Evolutionary conservation across 176 grass and related monocot species (phyloP).

Genomic region (Oryza glaberrima): DNA sequence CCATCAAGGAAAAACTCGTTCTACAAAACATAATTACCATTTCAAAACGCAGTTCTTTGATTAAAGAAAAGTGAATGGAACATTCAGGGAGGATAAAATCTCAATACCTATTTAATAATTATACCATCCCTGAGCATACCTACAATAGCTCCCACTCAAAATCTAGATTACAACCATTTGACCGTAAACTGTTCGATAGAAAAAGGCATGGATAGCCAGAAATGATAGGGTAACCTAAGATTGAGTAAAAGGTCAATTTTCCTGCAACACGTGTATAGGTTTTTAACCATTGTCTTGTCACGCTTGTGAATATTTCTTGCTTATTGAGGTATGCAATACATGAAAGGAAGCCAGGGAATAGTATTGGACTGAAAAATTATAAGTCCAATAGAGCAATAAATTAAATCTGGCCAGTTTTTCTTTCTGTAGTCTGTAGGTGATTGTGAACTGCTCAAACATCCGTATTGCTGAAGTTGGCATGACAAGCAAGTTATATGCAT

Average conservation of each 20-base stretch:
- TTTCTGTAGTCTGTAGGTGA: not conserved
- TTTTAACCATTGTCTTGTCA: not conserved
- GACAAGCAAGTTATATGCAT: not conserved
- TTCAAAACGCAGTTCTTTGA: conserved; percentile 10
- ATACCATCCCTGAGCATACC: not conserved
- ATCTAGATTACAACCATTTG: not conserved
- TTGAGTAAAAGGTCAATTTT: conserved; percentile 2
- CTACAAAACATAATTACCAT: conserved; percentile 56
- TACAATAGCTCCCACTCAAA: not conserved
- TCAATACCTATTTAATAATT: conserved; percentile 7
- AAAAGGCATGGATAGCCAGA: not conserved
- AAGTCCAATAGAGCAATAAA: not conserved
- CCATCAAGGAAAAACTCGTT: conserved; percentile 68
- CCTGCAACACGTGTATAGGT: not conserved
- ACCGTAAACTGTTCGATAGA: not conserved
- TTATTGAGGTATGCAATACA: not conserved
- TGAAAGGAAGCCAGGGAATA: not conserved
- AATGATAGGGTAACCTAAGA: conserved; percentile 7
- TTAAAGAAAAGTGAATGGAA: conserved; percentile 17
- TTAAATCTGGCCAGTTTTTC: not conserved
- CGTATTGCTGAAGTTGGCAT: not conserved
- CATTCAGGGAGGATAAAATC: not conserved
- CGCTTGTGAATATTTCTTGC: not conserved
- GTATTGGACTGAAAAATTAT: conserved; percentile 3
- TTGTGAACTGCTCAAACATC: not conserved